These are phyloP conservation scores for Leucocoprinus leucothites DNA, from an alignment of 768 basidiomycete species.

Conservation along the genomic window DNA sequence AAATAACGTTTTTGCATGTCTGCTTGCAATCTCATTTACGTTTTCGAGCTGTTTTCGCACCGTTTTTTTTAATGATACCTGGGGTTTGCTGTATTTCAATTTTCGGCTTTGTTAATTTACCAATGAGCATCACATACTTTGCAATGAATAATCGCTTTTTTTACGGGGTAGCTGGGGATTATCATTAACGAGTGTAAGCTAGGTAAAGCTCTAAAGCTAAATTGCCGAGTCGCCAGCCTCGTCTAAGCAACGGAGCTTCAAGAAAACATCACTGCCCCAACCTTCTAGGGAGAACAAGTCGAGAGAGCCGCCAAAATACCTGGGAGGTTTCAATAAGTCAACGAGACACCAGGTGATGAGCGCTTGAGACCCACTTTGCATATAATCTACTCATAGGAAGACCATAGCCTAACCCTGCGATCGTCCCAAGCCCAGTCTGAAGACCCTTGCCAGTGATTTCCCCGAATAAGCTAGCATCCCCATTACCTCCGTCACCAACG, in stretches of 20 bases:
- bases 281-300: conserved; percentile 81
- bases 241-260: conserved; percentile 47
- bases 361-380: conserved; percentile 42
- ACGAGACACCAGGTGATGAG: background rate
- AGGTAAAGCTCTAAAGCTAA: conserved; percentile 15
- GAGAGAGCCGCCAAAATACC: conserved; percentile 85
- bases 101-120: conserved; percentile 16
- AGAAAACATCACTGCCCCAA: conserved; percentile 68
- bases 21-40: conserved; percentile 14
- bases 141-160: conserved; percentile 24
- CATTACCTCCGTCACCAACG: conserved; percentile 38
- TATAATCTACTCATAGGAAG: conserved; percentile 78
- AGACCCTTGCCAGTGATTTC: conserved; percentile 78
- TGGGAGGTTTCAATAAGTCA: conserved; percentile 5
- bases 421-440: conserved; percentile 82
- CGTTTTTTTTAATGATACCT: conserved; percentile 12
- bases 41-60: conserved; percentile 8
- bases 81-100: conserved; percentile 30
- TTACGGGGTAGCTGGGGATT: background rate
- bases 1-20: conserved; percentile 27
- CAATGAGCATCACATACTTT: conserved; percentile 31
- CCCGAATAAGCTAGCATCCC: conserved; percentile 59
- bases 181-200: background rate
- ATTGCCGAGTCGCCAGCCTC: conserved; percentile 45
- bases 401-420: conserved; percentile 88